These are phyloP conservation scores for Calocybe indica DNA, from an alignment of 768 basidiomycete genomes.

Conservation along the genomic window DNA sequence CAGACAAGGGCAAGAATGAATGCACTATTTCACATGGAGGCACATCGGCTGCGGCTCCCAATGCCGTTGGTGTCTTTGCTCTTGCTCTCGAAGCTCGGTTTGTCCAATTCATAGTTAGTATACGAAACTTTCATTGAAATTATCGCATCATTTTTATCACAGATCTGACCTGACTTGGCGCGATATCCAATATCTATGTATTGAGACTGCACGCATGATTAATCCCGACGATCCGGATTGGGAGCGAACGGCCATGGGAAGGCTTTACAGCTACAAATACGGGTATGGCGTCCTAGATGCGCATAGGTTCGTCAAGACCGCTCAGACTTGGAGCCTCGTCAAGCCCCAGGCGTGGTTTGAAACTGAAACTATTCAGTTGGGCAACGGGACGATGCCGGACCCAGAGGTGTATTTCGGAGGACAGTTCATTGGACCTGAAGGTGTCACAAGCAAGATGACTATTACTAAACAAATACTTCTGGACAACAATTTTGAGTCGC, in stretches of 20 bases:
- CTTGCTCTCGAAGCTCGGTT: slow-evolving; percentile 85
- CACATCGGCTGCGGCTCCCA: slow-evolving; percentile 96
- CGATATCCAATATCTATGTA: slow-evolving; percentile 87
- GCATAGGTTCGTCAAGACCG: slow-evolving; percentile 73
- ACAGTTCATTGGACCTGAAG: slow-evolving; percentile 55
- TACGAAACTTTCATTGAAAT: not conserved
- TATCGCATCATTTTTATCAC: slow-evolving; percentile 3
- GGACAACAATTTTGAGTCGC: slow-evolving; percentile 72
- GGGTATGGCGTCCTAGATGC: slow-evolving; percentile 90
- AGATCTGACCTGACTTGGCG: slow-evolving; percentile 97
- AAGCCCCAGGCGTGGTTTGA: slow-evolving; percentile 93
- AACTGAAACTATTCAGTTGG: slow-evolving; percentile 64
- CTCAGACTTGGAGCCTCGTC: slow-evolving; percentile 77
- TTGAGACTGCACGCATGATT: slow-evolving; percentile 69
- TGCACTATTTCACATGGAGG: slow-evolving; percentile 88
- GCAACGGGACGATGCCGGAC: slow-evolving; percentile 50
- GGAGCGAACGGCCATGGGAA: slow-evolving; percentile 73
- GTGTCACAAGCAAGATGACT: slow-evolving; percentile 57
- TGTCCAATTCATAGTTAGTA: slow-evolving; percentile 9
- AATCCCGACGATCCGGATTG: slow-evolving; percentile 92
- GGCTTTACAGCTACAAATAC: slow-evolving; percentile 81
- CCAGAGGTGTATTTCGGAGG: slow-evolving; percentile 57
- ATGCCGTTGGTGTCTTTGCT: slow-evolving; percentile 91
- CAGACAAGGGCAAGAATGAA: slow-evolving; percentile 80
- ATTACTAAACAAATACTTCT: slow-evolving; percentile 63